Conservation (phyloP, 495 filamentous ascomycete species). For the Thermochaetoides thermophila region DNA sequence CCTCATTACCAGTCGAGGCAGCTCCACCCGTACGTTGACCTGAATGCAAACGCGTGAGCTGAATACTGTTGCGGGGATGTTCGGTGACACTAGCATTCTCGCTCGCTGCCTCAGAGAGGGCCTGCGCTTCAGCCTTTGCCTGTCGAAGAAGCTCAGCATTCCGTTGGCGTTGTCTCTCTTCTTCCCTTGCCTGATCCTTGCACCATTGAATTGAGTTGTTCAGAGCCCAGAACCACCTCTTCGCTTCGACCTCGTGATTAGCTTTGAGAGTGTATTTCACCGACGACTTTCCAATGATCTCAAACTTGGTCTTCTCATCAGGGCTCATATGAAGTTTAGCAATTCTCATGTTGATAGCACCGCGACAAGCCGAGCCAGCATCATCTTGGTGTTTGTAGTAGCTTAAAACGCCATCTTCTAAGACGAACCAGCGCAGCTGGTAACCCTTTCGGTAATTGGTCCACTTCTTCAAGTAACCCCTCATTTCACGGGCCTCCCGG, state of each 20-base stretch:
- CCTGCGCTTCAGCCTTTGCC: conserved; percentile 32
- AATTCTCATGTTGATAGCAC: conserved; percentile 97
- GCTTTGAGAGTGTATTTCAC: conserved; percentile 96
- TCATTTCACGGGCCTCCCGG: conserved; percentile 90
- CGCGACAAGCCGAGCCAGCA: conserved; percentile 79
- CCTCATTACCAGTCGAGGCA: conserved; percentile 24
- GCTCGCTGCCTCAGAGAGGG: conserved; percentile 28
- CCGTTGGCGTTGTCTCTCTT: conserved; percentile 56
- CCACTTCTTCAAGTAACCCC: conserved; percentile 97
- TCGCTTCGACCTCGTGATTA: conserved; percentile 87
- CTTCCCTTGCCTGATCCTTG: conserved; percentile 89
- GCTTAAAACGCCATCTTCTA: conserved; percentile 92
- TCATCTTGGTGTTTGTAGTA: conserved; percentile 99
- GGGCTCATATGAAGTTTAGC: conserved; percentile 88
- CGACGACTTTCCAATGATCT: conserved; percentile 95
- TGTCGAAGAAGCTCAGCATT: conserved; percentile 64
- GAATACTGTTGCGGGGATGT: conserved; percentile 28
- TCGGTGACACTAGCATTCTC: conserved; percentile 37
- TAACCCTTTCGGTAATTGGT: conserved; percentile 95
- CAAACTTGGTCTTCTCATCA: conserved; percentile 91
- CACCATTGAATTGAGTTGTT: conserved; percentile 98
- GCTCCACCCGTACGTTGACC: conserved; percentile 11
- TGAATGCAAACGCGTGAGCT: conserved; percentile 28
- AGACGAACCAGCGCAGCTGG: conserved; percentile 93
- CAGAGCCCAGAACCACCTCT: conserved; percentile 93